Base-by-base conservation (phyloP, 2,329 filamentous ascomycete genomes). In the Aspergillus pseudotamarii region DNA sequence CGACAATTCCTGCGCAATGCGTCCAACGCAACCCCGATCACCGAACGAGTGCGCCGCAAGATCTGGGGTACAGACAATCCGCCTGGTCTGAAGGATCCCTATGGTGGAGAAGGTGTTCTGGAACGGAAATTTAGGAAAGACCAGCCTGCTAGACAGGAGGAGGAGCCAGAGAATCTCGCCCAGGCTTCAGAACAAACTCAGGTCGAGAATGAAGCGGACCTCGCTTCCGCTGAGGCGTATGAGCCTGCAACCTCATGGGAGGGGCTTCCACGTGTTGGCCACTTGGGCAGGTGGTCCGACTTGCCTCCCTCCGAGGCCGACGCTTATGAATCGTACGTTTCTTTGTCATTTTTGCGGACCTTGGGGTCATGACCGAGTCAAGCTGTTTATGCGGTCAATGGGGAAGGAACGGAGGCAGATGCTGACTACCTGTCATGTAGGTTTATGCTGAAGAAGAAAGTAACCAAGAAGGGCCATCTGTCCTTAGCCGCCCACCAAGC, bases 221-320 rank as follows among this genome's bases (percentile, higher is more conserved):
- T 70, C 21, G 57, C 12, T 23, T 55, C 30, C 26, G 14, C 19
- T 4, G 56, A 46, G 11, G 46, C 36, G 16, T 87, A 87, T 73
- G 71, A 77, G 57, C 78, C 79, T 21, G 81, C 85, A 30, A 73
- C 72, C 38, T 82, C 77, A 4, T 86, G 84, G 83, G 77, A 85
- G 59, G 83, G 82, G 0, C 73, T 90, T 63, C 80, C 84, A 67
- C 77, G 76, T 57, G 79, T 90, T 38, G 88, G 88, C 8, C 80
- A 82, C 63, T 71, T 81, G 54, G 78, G 76, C 46, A 74, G 71
- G 62, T 82, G 79, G 78, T 71, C 66, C 43, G 71, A 80, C 48
- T 64, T 75, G 26, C 76, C 77, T 43, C 71, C 76, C 54, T 73
- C 73, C 36, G 65, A 72, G 16, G 70, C 72, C 16, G 77, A 84